Conservation (phyloP, 495 filamentous ascomycete species). For the Xylaria scruposa region DNA sequence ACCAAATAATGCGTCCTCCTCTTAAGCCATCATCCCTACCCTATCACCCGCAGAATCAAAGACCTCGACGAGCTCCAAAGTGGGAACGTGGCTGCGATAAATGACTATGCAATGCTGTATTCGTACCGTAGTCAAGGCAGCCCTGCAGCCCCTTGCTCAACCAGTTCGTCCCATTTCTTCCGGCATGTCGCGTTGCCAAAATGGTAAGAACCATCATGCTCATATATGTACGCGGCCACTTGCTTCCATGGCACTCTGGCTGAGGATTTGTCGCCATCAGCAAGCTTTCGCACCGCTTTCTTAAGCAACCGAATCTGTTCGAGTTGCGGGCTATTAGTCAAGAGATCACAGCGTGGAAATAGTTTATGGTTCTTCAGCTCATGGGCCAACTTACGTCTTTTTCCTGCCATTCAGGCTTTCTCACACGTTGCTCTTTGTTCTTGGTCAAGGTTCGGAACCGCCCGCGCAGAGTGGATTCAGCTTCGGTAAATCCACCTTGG, state of each 20-base stretch:
- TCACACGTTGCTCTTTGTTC: slow-evolving; percentile 70
- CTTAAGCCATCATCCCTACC: too few species aligned
- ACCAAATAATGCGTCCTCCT: too few species aligned
- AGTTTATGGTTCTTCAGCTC: neutral
- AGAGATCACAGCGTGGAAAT: neutral
- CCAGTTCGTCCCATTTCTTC: slow-evolving; percentile 74
- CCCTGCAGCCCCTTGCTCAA: slow-evolving; percentile 30
- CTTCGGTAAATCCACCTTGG: slow-evolving; percentile 70
- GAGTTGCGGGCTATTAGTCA: slow-evolving; percentile 1
- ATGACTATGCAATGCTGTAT: too few species aligned
- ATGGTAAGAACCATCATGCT: slow-evolving; percentile 76
- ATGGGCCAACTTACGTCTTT: slow-evolving; percentile 69
- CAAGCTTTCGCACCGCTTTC: slow-evolving; percentile 52
- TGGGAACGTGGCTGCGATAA: too few species aligned
- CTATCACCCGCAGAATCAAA: too few species aligned
- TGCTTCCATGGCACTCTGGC: slow-evolving; percentile 82
- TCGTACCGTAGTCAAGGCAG: slow-evolving; percentile 12
- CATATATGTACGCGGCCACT: slow-evolving; percentile 73
- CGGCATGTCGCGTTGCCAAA: slow-evolving; percentile 90
- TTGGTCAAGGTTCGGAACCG: slow-evolving; percentile 83
- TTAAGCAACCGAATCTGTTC: slow-evolving; percentile 56
- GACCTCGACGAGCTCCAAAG: too few species aligned
- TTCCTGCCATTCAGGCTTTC: slow-evolving; percentile 79
- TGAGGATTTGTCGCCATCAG: slow-evolving; percentile 30
- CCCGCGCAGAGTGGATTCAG: slow-evolving; percentile 87